Base-by-base conservation (phyloP, 257 asterid species). In the Nicotiana otophora region DNA sequence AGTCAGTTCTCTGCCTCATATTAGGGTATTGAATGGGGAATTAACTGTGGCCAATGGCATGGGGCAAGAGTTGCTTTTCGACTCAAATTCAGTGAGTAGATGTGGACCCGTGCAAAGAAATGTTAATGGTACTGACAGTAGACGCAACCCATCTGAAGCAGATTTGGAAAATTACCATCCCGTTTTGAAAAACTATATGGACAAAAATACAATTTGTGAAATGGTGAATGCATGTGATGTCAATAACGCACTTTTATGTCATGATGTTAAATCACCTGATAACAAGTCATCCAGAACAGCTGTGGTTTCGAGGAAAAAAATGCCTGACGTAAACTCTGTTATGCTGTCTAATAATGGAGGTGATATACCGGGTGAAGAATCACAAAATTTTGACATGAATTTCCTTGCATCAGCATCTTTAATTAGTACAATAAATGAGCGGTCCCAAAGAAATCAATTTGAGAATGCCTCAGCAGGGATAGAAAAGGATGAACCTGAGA, bases 1-100 rank as follows among this genome's bases (percentile, higher is more conserved):
- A 54, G 77, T 81, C 72, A 68, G 80, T 80, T 84, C 87, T 81
- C 92, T 85, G 81, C 83, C 87, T 82, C 92, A 87, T 51, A 78
- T 79, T 34, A 88, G 81, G 84, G 85, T 74, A 46, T 72, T 39
- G 57, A 85, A 64, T 82, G 86, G 58, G 76, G 93, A 88, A 67
- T 86, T 87, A 78, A 19, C 81, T 54, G 53, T 82, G 55, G 88
- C 91, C 42, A 77, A 81, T 77, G 61, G 85, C 54, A 88, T 84
- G 84, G 67, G 70, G 28, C 60, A 64, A 30, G 76, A 64, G 83
- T 81, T 83, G 80, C 84, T 88, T 83, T 81, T 79, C 30, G 85
- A 81, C 79, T 78, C 82, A 19, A 88, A 83, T 67, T 68, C 88
- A 81, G 82, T 69, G 83, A 77, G 81, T 80, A 82, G 70, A 20